These are phyloP conservation scores for Phytophthora pistaciae DNA, from an alignment of 352 stramenopile genomes.

Conservation along the genomic window DNA sequence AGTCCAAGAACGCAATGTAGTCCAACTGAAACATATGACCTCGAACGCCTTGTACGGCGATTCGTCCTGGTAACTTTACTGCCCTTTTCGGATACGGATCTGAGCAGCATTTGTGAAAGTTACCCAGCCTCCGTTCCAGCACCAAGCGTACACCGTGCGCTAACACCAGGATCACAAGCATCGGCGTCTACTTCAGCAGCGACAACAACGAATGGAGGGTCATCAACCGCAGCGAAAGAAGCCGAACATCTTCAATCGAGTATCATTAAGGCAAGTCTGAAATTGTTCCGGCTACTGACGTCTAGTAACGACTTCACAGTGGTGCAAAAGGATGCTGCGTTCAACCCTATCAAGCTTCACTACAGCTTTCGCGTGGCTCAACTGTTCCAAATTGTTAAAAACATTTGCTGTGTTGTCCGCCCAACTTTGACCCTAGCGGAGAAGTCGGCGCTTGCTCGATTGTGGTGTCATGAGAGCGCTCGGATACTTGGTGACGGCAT, in stretches of 20 bases:
- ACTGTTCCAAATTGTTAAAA: constrained; percentile 55
- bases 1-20: background rate
- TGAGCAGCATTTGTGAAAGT: constrained; percentile 59
- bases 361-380: constrained; percentile 57
- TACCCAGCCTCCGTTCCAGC: constrained; percentile 9
- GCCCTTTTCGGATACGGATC: constrained; percentile 47
- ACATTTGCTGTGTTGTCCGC: constrained; percentile 50
- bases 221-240: constrained; percentile 35
- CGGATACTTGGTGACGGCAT: constrained; percentile 67
- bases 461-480: constrained; percentile 80
- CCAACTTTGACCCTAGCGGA: constrained; percentile 46
- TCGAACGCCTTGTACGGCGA: constrained; percentile 39
- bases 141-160: background rate
- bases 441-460: constrained; percentile 58
- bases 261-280: constrained; percentile 66
- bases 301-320: constrained; percentile 41
- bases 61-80: constrained; percentile 50
- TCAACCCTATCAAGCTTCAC: constrained; percentile 50
- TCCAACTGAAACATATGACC: constrained; percentile 1
- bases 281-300: constrained; percentile 55
- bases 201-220: background rate
- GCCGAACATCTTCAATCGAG: constrained; percentile 41
- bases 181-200: background rate
- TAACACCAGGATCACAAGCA: background rate
- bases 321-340: constrained; percentile 8